A percentile compares a stretch with the other conserved stretches of the same genome.
These are phyloP conservation scores for Trichoderma harzianum DNA, from an alignment of 2,329 filamentous ascomycete species.

Conservation along the genomic window DNA sequence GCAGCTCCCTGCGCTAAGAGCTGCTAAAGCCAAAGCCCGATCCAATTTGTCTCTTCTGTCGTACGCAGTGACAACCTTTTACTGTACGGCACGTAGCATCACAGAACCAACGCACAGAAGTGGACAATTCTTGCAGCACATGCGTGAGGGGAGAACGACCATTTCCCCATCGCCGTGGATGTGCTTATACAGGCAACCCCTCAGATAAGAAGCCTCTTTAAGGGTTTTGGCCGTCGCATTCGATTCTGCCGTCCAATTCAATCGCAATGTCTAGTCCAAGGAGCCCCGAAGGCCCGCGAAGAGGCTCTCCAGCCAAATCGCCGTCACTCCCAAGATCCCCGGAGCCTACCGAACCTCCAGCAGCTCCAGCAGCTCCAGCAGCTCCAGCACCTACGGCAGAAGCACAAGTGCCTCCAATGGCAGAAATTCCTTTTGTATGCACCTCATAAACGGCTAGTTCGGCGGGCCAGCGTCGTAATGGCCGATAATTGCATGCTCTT, in stretches of 20 bases:
- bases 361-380: too few species aligned
- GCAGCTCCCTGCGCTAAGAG: slow-evolving; percentile 8
- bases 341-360: background rate
- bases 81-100: background rate
- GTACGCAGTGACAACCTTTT: background rate
- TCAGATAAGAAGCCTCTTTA: background rate
- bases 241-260: background rate
- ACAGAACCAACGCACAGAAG: background rate
- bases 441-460: background rate
- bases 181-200: background rate
- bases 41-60: background rate
- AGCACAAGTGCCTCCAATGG: background rate
- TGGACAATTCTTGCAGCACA: background rate
- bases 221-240: background rate
- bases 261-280: background rate
- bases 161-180: background rate
- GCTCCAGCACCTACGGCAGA: background rate
- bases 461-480: background rate
- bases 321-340: background rate
- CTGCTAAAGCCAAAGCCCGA: background rate
- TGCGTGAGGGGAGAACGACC: background rate
- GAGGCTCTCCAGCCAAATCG: background rate
- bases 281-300: background rate
- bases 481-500: too few species aligned
- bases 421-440: slow-evolving; percentile 13